Evolutionary conservation across 2,329 filamentous ascomycete species (phyloP).

Genomic region (Metarhizium rileyi): DNA sequence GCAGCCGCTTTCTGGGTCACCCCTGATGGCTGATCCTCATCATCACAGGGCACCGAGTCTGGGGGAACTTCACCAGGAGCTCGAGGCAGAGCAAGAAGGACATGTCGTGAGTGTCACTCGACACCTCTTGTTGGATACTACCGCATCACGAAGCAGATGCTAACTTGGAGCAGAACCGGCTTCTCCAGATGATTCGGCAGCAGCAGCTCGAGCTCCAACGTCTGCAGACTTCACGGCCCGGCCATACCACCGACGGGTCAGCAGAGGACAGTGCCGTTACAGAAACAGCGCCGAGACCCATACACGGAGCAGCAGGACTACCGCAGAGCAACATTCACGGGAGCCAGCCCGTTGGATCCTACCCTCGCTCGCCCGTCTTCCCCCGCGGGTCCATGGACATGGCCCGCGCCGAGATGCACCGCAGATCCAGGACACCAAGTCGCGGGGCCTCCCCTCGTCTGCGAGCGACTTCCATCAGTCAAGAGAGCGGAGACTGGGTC

Average conservation of each 20-base stretch:
- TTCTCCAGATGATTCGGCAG: constrained; percentile 66
- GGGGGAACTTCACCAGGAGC: constrained; percentile 68
- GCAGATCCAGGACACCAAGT: constrained; percentile 50
- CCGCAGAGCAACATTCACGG: constrained; percentile 20
- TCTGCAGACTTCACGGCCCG: constrained; percentile 38
- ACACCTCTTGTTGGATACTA: too few relatives aligned
- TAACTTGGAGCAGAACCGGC: constrained; percentile 48
- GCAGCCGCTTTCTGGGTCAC: constrained; percentile 37
- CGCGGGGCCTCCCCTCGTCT: constrained; percentile 47
- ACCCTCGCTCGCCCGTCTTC: constrained; percentile 41
- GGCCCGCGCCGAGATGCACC: constrained; percentile 44
- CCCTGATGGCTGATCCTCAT: constrained; percentile 42
- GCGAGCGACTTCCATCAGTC: constrained; percentile 47
- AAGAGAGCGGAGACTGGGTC: constrained; percentile 50
- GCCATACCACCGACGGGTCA: constrained; percentile 27
- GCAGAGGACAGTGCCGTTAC: constrained; percentile 40
- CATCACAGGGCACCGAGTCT: constrained; percentile 61
- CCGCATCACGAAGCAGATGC: too few relatives aligned
- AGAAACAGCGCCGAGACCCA: constrained; percentile 33
- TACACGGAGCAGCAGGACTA: constrained; percentile 25
- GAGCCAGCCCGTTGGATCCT: constrained; percentile 26
- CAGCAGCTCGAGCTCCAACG: constrained; percentile 63
- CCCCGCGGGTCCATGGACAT: constrained; percentile 50
- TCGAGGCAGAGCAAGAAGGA: constrained; percentile 70
- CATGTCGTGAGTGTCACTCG: constrained; percentile 49